Evolutionary conservation across 2,329 filamentous ascomycete genomes (phyloP).

Genomic region (Calonectria henricotiae): DNA sequence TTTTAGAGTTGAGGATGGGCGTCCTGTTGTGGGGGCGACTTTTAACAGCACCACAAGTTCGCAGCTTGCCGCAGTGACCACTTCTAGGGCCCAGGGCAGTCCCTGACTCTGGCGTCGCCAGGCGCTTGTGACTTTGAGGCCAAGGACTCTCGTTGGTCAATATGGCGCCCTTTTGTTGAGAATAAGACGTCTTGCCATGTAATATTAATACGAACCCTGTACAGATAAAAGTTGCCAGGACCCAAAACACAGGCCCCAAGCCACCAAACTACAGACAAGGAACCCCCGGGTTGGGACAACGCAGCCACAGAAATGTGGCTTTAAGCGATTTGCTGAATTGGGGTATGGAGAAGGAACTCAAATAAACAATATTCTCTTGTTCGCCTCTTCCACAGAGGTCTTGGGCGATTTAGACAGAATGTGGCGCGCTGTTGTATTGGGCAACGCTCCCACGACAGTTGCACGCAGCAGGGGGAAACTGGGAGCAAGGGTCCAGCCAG

Average conservation of each 20-base stretch:
- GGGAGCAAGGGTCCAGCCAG: neutral
- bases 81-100: neutral
- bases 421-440: neutral
- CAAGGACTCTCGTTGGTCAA: neutral
- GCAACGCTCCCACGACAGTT: neutral
- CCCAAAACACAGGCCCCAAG: conserved; percentile 1
- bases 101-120: neutral
- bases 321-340: neutral
- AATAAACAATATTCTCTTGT: too few relatives aligned
- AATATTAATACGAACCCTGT: conserved; percentile 4
- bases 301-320: neutral
- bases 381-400: too few relatives aligned
- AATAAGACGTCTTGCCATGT: neutral
- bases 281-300: neutral
- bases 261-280: neutral
- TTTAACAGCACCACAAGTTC: neutral
- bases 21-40: neutral
- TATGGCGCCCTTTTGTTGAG: neutral
- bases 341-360: too few relatives aligned
- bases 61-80: conserved; percentile 2
- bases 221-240: neutral
- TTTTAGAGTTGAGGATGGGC: neutral
- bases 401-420: neutral
- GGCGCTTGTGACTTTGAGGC: neutral
- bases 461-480: neutral